Conservation (phyloP, 306 rosid species). For the Corylus americana region DNA sequence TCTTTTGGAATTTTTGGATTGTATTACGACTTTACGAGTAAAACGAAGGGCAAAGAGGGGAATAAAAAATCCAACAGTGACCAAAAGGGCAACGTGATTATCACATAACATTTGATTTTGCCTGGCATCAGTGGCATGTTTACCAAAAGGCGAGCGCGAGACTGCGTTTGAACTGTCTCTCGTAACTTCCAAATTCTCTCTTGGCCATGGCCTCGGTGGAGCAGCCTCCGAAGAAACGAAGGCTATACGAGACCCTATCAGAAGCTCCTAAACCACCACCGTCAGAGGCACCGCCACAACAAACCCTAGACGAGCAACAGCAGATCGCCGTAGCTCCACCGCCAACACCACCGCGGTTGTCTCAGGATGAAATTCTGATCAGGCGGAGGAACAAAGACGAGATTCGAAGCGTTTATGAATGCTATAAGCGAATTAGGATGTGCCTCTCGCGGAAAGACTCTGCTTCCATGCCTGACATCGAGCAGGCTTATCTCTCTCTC, state of each 20-base stretch:
- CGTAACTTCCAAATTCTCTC: slow-evolving; percentile 8
- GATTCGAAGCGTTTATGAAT: slow-evolving; percentile 54
- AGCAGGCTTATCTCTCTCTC: slow-evolving; percentile 59
- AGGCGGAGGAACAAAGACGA: slow-evolving; percentile 53
- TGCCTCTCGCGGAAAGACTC: slow-evolving; percentile 43
- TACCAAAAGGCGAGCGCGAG: slow-evolving; percentile 12
- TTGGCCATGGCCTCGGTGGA: slow-evolving; percentile 60
- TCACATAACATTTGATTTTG: too few species aligned
- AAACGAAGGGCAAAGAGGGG: too few species aligned
- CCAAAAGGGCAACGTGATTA: too few species aligned
- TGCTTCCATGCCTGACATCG: slow-evolving; percentile 40
- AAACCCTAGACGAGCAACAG: slow-evolving; percentile 31
- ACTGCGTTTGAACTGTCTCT: background rate
- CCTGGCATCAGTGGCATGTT: too few species aligned
- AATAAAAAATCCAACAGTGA: too few species aligned
- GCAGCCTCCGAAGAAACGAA: slow-evolving; percentile 71
- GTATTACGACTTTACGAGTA: too few species aligned
- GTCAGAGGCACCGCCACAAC: slow-evolving; percentile 25
- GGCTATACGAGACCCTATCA: slow-evolving; percentile 40
- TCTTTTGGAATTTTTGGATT: too few species aligned
- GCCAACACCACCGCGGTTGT: slow-evolving; percentile 41
- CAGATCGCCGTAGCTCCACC: slow-evolving; percentile 36
- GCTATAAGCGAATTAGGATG: slow-evolving; percentile 53
- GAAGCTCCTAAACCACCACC: slow-evolving; percentile 25
- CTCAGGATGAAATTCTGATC: slow-evolving; percentile 51